Conservation (phyloP, 2,329 filamentous ascomycete genomes). For the Diaporthe sp. region DNA sequence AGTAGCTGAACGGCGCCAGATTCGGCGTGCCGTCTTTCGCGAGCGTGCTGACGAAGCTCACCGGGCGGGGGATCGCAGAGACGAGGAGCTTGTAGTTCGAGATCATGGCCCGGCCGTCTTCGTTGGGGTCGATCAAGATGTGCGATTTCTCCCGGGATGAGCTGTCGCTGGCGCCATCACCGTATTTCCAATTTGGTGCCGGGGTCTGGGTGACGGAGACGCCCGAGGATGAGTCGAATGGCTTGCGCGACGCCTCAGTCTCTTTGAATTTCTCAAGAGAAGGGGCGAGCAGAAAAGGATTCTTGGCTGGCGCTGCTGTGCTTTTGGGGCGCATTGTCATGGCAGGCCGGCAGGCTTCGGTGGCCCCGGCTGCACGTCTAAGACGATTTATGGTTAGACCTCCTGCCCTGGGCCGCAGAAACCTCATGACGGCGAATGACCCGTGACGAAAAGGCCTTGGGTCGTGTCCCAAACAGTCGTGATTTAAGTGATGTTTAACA, state of each 20-base stretch:
- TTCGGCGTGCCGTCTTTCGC: conserved; percentile 67
- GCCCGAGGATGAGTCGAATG: background rate
- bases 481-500: no score
- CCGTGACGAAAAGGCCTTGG: background rate
- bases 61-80: conserved; percentile 69
- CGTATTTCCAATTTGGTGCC: background rate
- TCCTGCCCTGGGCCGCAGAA: background rate
- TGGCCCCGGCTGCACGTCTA: background rate
- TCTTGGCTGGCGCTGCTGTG: background rate
- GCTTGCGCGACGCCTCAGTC: background rate
- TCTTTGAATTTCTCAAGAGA: background rate
- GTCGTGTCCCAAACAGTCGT: background rate
- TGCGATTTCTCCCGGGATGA: conserved; percentile 57
- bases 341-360: background rate
- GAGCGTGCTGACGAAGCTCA: conserved; percentile 66
- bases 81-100: conserved; percentile 76
- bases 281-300: background rate
- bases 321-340: background rate
- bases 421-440: background rate
- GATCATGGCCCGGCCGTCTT: conserved; percentile 61
- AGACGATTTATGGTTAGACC: no score
- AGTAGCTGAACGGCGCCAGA: conserved; percentile 71
- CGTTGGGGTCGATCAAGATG: conserved; percentile 71
- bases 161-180: background rate
- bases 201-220: background rate